A percentile compares a stretch with the other conserved stretches of the same genome.
Conservation (phyloP, 2,329 filamentous ascomycete species). For the Cladosporium sphaerospermum region DNA sequence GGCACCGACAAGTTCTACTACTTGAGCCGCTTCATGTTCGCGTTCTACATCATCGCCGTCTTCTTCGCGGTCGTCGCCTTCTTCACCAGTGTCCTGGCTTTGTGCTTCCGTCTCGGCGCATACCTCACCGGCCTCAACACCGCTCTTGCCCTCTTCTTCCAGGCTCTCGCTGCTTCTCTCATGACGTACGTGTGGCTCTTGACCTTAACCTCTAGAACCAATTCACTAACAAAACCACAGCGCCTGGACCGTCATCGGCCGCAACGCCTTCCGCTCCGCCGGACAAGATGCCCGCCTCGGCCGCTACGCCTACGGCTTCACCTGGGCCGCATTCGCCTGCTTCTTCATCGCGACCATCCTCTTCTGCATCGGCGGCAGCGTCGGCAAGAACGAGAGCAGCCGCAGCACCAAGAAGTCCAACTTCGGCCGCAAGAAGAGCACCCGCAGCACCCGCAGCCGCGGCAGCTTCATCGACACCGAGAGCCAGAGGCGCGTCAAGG, state of each 20-base stretch:
- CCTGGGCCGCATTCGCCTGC: conserved; percentile 64
- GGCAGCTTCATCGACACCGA: conserved; percentile 52
- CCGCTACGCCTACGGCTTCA: conserved; percentile 66
- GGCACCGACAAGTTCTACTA: conserved; percentile 65
- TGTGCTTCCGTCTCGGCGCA: conserved; percentile 64
- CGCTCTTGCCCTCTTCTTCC: conserved; percentile 60
- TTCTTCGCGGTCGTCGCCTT: conserved; percentile 68
- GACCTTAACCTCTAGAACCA: too few species aligned
- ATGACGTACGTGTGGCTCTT: conserved; percentile 59
- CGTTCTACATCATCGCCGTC: conserved; percentile 78
- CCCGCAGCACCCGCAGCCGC: conserved; percentile 41
- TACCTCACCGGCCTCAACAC: conserved; percentile 57
- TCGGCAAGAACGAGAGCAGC: conserved; percentile 40
- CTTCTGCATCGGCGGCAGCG: conserved; percentile 57
- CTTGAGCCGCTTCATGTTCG: conserved; percentile 87
- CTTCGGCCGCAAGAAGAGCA: conserved; percentile 47
- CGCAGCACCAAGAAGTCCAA: conserved; percentile 32
- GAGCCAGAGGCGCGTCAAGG: conserved; percentile 59
- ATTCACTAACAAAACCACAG: conserved; percentile 30
- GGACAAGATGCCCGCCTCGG: conserved; percentile 58
- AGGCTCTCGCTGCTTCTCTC: conserved; percentile 58
- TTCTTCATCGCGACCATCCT: conserved; percentile 61
- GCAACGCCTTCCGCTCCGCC: conserved; percentile 55
- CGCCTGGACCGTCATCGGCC: conserved; percentile 63
- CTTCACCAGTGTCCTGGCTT: conserved; percentile 61